Evolutionary conservation across 768 basidiomycete genomes (phyloP), one percentile per base, ranked within the genome.

Genomic region (Boletus subparvulus): DNA sequence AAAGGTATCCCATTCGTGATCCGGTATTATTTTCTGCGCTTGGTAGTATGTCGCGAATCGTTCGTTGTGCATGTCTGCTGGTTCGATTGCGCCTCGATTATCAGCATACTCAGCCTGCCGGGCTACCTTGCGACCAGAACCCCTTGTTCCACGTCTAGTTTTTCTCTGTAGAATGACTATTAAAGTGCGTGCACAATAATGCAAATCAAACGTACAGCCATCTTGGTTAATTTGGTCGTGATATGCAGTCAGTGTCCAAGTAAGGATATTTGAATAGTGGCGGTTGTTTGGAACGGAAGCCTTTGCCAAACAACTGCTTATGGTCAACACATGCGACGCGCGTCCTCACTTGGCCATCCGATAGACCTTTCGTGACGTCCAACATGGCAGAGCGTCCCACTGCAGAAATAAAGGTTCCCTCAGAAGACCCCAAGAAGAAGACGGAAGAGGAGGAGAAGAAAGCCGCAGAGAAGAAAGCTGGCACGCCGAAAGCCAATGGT

Each of bases 1-100:
- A 56, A 98, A 89, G 1, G 61, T 47, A 0, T 85, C 80, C 92
- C 93, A 98, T 69, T 98, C 92, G 2, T 83, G 81, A 0, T 87
- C 84, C 1, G 84, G 75, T 5, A 97, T 73, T 44, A 96, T 84
- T 14, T 81, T 78, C 71, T 97, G 95, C 0, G 84, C 80, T 65
- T 80, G 78, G 74, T 92, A 92, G 69, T 92, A 92, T 8, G 74
- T 73, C 48, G 76, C 77, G 59, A 90, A 83, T 7, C 83, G 83
- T 43, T 82, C 83, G 62, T 92, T 92, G 50, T 82, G 64, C 88
- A 91, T 90, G 67, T 84, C 82, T 32, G 73, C 62, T 59, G 80
- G 84, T 54, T 83, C 81, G 47, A 88, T 74, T 49, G 79, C 72
- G 65, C 81, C 81, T 28, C 78, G 77, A 42, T 85, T 75, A 42